Percentiles rank a stretch among this genome's conserved stretches.
These are phyloP conservation scores for Aspergillus versicolor DNA, from an alignment of 2,329 filamentous ascomycete species.

Conservation along the genomic window DNA sequence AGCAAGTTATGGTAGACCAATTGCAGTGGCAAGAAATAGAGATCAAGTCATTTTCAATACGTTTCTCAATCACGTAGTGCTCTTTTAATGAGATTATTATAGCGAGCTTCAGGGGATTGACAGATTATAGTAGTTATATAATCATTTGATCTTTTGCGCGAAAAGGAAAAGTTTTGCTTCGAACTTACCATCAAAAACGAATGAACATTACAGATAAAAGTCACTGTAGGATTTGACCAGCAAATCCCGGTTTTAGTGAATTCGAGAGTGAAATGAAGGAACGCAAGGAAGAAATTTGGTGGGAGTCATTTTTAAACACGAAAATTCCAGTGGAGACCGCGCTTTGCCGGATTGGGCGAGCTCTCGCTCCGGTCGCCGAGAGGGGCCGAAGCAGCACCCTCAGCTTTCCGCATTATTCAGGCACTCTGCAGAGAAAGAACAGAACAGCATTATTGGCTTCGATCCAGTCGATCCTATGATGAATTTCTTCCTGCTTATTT, in stretches of 20 bases:
- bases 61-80: slow-evolving; percentile 45
- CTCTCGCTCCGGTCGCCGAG: slow-evolving; percentile 1
- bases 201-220: slow-evolving; percentile 11
- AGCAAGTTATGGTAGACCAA: neutral
- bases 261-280: slow-evolving; percentile 14
- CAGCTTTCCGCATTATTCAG: neutral
- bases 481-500: slow-evolving; percentile 36
- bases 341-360: slow-evolving; percentile 15
- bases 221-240: slow-evolving; percentile 27
- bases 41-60: slow-evolving; percentile 39
- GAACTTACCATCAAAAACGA: slow-evolving; percentile 32
- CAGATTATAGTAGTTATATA: slow-evolving; percentile 67
- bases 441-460: neutral
- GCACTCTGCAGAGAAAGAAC: neutral
- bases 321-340: slow-evolving; percentile 13
- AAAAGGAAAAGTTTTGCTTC: neutral
- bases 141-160: slow-evolving; percentile 55
- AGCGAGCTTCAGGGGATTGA: slow-evolving; percentile 73
- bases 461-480: slow-evolving; percentile 17
- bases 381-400: neutral
- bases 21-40: slow-evolving; percentile 9
- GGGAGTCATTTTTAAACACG: slow-evolving; percentile 14
- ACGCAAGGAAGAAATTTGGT: slow-evolving; percentile 17
- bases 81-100: slow-evolving; percentile 36
- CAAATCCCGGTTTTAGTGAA: slow-evolving; percentile 20